A percentile compares a stretch with the other conserved stretches of the same genome.
Conservation (phyloP, 176 grass and related monocot species). For the Sorghum bicolor region Sorghum_bicolor_NCBIv3 NC_012875.2:52086001-52086500, state of each 20-base stretch:
- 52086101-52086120: conserved; percentile 48
- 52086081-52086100: not conserved
- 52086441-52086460: not conserved
- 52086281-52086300: not conserved
- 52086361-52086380: not conserved
- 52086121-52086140: not conserved
- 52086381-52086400: conserved; percentile 21
- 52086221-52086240: conserved; percentile 30
- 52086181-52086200: conserved; percentile 33
- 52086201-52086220: not conserved
- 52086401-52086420: conserved; percentile 13
- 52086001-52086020: not conserved
- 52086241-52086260: not conserved
- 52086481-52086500: not conserved
- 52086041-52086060: conserved; percentile 21
- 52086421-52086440: conserved; percentile 27
- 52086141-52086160: conserved; percentile 15
- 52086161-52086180: not conserved
- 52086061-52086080: not conserved
- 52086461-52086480: not conserved
- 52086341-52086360: not conserved
- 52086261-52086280: not conserved
- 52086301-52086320: not conserved
- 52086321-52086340: not conserved
- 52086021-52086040: conserved; percentile 11